Base-by-base conservation (phyloP, 192 early-diverging fungal genomes). In the Umbelopsis isabellina region DNA sequence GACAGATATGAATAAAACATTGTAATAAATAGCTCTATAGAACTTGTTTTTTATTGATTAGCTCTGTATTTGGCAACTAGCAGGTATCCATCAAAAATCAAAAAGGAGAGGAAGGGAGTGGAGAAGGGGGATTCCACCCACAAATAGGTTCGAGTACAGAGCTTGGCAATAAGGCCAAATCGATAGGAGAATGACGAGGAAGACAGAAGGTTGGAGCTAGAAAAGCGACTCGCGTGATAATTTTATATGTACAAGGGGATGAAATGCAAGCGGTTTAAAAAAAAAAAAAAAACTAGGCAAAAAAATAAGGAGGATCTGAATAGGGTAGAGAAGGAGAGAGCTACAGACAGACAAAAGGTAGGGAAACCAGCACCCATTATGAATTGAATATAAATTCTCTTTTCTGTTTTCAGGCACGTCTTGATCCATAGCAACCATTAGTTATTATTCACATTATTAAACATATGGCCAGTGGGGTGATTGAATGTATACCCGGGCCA, bases 91-190 rank as follows among this genome's bases (percentile, higher is more conserved):
- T n/a, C 9, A 61, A 41, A 41, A 9, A 30, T 30, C 30, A 25
- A 61, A 61, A 61, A 61, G 55, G 55, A 61, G 55, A 18, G 55
- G 12, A 61, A 61, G 37, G 55, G 55, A 61, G 55, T 61, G 16
- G 55, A 23, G 23, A 23, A 23, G 51, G 51, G 11, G 16, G 16
- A n/a, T 25, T 10, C 11, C 21, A 23, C 21, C 22, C 4, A 21
- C 21, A 23, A 20, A 23, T 33, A 15, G 53, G 30, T 18, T 61
- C 8, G 18, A 16, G 27, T 4, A 33, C 53, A 10, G 15, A 13
- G 25, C 25, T 12, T 61, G 27, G 55, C 55, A 61, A 61, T 61
- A 61, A 35, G 25, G 21, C 11, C 23, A 61, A 22, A 61, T 33
- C 30, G 30, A 61, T 15, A 61, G 55, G 55, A 61, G 55, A 61